Conservation (phyloP, 1,284 basidiomycete genomes). For the Kalmanozyma brasiliensis region DNA sequence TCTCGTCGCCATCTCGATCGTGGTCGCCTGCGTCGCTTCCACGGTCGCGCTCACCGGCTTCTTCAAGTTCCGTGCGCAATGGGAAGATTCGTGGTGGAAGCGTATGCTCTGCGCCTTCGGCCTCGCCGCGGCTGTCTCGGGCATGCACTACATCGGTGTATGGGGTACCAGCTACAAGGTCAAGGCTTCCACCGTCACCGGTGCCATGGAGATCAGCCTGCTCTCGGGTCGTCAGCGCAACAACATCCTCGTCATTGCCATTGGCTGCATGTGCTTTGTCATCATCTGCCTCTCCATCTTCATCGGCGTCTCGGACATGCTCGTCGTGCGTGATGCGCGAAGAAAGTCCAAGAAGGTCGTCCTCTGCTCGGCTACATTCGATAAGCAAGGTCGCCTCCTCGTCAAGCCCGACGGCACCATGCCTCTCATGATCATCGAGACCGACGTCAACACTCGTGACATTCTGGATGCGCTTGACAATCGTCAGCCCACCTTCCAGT, state of each 20-base stretch:
- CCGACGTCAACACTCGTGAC: conserved; percentile 68
- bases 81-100: conserved; percentile 71
- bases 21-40: conserved; percentile 70
- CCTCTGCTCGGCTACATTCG: conserved; percentile 71
- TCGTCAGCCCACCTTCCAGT: conserved; percentile 71
- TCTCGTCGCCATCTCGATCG: conserved; percentile 69
- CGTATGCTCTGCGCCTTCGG: conserved; percentile 69
- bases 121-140: conserved; percentile 70
- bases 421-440: conserved; percentile 71
- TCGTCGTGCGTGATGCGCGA: conserved; percentile 68
- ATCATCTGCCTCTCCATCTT: conserved; percentile 69
- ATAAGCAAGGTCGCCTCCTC: conserved; percentile 70
- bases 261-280: conserved; percentile 70
- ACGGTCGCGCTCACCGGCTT: conserved; percentile 70
- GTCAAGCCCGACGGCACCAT: conserved; percentile 71
- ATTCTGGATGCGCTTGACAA: conserved; percentile 70
- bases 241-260: conserved; percentile 68
- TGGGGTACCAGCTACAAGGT: conserved; percentile 70
- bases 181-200: conserved; percentile 28
- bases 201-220: conserved; percentile 39
- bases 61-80: conserved; percentile 71
- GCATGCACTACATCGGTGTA: conserved; percentile 72
- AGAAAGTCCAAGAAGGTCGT: conserved; percentile 70
- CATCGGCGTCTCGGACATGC: conserved; percentile 69
- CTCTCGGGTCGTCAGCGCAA: conserved; percentile 55